phyloP scores from a whole-genome alignment of 2,329 filamentous ascomycete genomes.

The Ceratocystis ficicola region DNA sequence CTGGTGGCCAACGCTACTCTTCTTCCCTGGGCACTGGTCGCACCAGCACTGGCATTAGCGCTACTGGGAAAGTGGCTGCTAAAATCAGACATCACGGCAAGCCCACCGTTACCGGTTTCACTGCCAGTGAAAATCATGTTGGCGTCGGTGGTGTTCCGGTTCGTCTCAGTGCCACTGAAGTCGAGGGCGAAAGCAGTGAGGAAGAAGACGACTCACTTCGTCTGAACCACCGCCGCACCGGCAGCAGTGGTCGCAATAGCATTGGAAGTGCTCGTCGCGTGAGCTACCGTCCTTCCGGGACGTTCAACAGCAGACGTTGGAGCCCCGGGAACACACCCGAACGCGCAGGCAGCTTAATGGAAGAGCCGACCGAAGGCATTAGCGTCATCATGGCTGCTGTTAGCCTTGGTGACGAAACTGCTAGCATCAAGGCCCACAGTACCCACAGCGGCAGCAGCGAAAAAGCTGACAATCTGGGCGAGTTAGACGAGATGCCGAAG shows the following conservation, averaged over 20 bases:
- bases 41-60: slow-evolving; percentile 50
- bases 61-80: slow-evolving; percentile 55
- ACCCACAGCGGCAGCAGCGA: slow-evolving; percentile 47
- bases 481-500: slow-evolving; percentile 39
- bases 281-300: slow-evolving; percentile 42
- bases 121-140: slow-evolving; percentile 62
- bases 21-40: slow-evolving; percentile 35
- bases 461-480: slow-evolving; percentile 47
- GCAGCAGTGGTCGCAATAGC: slow-evolving; percentile 65
- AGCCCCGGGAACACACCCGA: slow-evolving; percentile 47
- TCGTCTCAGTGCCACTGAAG: slow-evolving; percentile 86
- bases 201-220: slow-evolving; percentile 47
- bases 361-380: slow-evolving; percentile 25
- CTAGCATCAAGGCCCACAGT: slow-evolving; percentile 40
- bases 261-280: slow-evolving; percentile 42
- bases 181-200: slow-evolving; percentile 76
- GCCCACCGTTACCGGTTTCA: slow-evolving; percentile 65
- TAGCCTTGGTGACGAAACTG: slow-evolving; percentile 31
- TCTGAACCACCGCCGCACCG: slow-evolving; percentile 55
- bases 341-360: slow-evolving; percentile 41
- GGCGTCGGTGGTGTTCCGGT: slow-evolving; percentile 72
- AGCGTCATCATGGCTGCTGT: slow-evolving; percentile 21
- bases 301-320: slow-evolving; percentile 35
- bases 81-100: slow-evolving; percentile 86
- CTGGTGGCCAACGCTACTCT: slow-evolving; percentile 44